These are phyloP conservation scores for Sideroxylon spinosum DNA, from an alignment of 179 eudicot species.

Conservation along the genomic window DNA sequence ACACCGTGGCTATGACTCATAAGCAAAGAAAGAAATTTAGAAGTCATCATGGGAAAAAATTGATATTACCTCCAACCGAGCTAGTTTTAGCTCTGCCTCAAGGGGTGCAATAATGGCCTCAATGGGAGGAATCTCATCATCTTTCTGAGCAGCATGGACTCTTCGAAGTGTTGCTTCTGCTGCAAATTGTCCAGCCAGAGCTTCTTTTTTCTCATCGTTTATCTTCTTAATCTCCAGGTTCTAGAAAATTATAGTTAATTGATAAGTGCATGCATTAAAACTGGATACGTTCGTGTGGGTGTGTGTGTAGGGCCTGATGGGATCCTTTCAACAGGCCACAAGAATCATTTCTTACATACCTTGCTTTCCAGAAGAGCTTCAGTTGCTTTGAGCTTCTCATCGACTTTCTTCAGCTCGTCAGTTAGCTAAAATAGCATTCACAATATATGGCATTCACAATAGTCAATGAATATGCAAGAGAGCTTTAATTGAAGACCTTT, in stretches of 20 bases:
- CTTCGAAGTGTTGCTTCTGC: slow-evolving; percentile 76
- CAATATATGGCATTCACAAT: slow-evolving; percentile 3
- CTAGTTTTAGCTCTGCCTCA: slow-evolving; percentile 65
- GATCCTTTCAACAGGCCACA: neutral
- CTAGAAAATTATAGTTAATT: slow-evolving; percentile 28
- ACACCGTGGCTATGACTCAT: neutral
- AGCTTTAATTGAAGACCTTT: slow-evolving; percentile 4
- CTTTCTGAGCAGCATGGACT: slow-evolving; percentile 69
- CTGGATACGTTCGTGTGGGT: neutral
- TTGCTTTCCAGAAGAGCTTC: slow-evolving; percentile 80
- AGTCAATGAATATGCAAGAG: neutral
- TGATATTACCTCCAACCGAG: slow-evolving; percentile 49
- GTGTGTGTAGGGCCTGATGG: neutral
- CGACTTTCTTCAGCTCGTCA: slow-evolving; percentile 68
- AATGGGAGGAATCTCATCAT: slow-evolving; percentile 65
- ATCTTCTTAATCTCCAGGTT: slow-evolving; percentile 56
- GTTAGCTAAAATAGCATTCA: slow-evolving; percentile 46
- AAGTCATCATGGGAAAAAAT: neutral
- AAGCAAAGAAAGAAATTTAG: slow-evolving; percentile 2
- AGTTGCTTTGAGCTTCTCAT: slow-evolving; percentile 73
- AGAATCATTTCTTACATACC: slow-evolving; percentile 35
- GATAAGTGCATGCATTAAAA: neutral
- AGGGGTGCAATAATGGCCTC: slow-evolving; percentile 66
- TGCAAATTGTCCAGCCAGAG: slow-evolving; percentile 68
- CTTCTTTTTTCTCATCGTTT: slow-evolving; percentile 55